phyloP scores from a whole-genome alignment of 2,329 filamentous ascomycete species.

The Sporothrix sp. region DNA sequence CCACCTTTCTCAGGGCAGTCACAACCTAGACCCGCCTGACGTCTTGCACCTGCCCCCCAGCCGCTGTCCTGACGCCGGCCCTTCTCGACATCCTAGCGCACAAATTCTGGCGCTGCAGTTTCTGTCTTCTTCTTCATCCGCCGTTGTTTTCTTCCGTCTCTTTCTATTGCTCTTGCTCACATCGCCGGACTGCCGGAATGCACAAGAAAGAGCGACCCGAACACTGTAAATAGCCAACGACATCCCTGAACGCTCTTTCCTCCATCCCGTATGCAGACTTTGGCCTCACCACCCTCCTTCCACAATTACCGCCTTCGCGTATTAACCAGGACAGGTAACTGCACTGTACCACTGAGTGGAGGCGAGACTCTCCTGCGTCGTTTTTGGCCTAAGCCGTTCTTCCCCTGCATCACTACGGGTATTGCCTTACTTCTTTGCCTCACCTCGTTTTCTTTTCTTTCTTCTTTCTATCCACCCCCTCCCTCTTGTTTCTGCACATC shows the following conservation, averaged over 20 bases:
- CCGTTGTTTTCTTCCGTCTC: background rate
- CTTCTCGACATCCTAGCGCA: constrained; percentile 2
- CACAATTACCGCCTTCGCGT: too few species aligned
- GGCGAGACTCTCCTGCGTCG: constrained; percentile 1
- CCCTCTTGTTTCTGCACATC: constrained; percentile 15
- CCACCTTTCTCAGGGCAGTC: constrained; percentile 3
- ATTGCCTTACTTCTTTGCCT: too few species aligned
- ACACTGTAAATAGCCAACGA: background rate
- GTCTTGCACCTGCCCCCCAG: too few species aligned
- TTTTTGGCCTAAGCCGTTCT: background rate
- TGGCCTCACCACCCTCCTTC: background rate
- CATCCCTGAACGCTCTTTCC: background rate
- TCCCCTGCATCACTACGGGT: constrained; percentile 5
- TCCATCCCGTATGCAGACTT: background rate
- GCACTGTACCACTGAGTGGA: too few species aligned
- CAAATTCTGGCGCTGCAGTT: background rate
- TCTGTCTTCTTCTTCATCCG: background rate
- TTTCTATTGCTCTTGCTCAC: background rate
- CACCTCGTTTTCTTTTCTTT: background rate
- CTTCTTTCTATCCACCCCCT: background rate
- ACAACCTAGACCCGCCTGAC: too few species aligned
- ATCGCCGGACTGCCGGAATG: constrained; percentile 1
- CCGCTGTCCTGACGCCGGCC: too few species aligned
- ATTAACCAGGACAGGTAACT: too few species aligned
- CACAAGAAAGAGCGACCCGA: background rate